Percentiles rank a stretch among this genome's conserved stretches.
Evolutionary conservation across 345 rosid species (phyloP).

Genomic region (Eucalyptus shirleyi): DNA sequence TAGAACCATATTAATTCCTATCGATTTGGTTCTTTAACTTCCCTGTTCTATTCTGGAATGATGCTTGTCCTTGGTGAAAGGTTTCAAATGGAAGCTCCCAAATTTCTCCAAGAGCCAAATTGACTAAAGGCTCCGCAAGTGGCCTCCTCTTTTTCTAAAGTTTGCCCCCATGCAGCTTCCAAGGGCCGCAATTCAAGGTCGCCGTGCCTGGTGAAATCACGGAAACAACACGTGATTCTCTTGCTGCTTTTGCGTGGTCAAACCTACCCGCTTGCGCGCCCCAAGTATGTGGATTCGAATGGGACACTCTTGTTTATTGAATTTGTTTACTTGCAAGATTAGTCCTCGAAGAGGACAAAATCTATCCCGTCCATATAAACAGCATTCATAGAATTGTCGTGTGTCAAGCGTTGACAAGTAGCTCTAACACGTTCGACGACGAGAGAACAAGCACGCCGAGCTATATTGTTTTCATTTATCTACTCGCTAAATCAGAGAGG

Average conservation of each 20-base stretch:
- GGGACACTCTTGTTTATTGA: neutral
- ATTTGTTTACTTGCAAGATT: neutral
- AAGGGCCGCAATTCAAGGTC: neutral
- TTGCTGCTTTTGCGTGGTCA: neutral
- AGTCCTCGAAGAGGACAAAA: neutral
- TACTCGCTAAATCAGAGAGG: neutral
- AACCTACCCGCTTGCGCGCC: neutral
- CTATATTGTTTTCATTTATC: neutral
- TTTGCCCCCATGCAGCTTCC: neutral
- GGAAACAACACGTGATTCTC: neutral
- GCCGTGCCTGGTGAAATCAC: neutral
- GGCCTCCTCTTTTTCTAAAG: neutral
- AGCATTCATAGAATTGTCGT: neutral
- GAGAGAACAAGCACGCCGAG: neutral
- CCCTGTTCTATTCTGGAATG: too few relatives aligned
- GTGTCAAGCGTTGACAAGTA: neutral
- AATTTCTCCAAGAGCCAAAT: neutral
- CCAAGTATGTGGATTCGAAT: neutral
- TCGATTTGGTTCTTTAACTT: too few relatives aligned
- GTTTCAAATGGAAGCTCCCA: neutral
- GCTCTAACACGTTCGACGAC: neutral
- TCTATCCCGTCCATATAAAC: neutral
- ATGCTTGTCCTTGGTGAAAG: neutral
- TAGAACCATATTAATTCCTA: fast-evolving
- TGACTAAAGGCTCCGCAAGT: neutral